phyloP scores from a whole-genome alignment of 106 monocot genomes.

The Apostasia ramifera region DNA sequence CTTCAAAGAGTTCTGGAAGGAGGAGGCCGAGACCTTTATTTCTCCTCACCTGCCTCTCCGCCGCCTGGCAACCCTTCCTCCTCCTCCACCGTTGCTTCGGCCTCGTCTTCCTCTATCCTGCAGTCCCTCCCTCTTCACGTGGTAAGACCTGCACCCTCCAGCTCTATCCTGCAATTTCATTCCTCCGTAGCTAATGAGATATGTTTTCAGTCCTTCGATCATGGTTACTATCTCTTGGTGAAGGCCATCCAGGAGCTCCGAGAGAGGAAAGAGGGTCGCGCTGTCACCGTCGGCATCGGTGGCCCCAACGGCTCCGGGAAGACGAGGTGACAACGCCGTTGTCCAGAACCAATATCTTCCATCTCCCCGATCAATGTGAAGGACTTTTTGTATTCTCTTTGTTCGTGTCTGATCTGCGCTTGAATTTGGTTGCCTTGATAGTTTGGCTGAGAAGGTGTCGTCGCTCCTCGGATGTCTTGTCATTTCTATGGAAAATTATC shows the following conservation, averaged over 20 bases:
- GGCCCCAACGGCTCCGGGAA: constrained; percentile 98
- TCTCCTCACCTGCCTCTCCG: constrained; percentile 15
- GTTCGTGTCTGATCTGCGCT: background rate
- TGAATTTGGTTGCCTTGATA: constrained; percentile 12
- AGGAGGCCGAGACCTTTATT: constrained; percentile 32
- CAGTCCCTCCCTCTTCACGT: constrained; percentile 95
- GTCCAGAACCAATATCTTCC: background rate
- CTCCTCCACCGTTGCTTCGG: constrained; percentile 8
- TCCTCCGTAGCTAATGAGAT: background rate
- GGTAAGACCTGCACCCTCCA: constrained; percentile 24
- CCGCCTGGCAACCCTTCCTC: constrained; percentile 32
- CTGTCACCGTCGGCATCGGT: constrained; percentile 85
- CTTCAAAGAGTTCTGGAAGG: constrained; percentile 51
- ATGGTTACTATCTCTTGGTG: constrained; percentile 88
- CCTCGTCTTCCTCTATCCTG: constrained; percentile 57
- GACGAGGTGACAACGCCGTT: constrained; percentile 48
- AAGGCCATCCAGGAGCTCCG: constrained; percentile 96
- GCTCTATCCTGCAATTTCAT: no score
- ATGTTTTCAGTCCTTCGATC: constrained; percentile 71
- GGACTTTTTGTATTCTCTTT: background rate
- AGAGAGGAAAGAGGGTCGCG: constrained; percentile 72
- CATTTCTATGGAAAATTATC: constrained; percentile 96
- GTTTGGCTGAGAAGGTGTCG: constrained; percentile 95
- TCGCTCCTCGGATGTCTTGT: constrained; percentile 78
- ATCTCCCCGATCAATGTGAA: background rate